These are phyloP conservation scores for Ophiostoma populinum DNA, from an alignment of 2,329 filamentous ascomycete species.

Conservation along the genomic window DNA sequence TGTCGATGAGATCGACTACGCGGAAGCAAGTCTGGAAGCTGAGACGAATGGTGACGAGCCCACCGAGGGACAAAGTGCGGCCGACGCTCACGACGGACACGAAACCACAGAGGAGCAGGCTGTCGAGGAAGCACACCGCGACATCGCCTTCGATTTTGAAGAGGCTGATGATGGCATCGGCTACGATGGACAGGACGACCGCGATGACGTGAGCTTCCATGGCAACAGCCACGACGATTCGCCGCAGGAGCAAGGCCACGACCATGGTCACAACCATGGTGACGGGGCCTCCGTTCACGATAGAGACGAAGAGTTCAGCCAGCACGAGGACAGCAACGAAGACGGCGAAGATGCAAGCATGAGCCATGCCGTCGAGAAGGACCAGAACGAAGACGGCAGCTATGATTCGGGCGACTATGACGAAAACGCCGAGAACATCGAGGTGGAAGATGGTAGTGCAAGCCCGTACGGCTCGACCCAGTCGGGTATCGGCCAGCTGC, in stretches of 20 bases:
- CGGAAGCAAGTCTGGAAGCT: slow-evolving; percentile 13
- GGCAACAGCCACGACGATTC: no score
- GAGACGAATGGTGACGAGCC: not conserved
- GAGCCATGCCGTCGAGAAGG: not conserved
- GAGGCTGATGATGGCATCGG: slow-evolving; percentile 3
- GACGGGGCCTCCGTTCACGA: not conserved
- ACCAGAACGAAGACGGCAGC: slow-evolving; percentile 1
- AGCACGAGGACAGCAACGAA: slow-evolving; percentile 3
- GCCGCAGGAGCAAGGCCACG: slow-evolving; percentile 5
- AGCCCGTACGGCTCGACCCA: slow-evolving; percentile 5
- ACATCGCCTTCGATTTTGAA: slow-evolving; percentile 8
- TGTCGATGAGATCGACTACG: slow-evolving; percentile 21
- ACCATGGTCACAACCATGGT: slow-evolving; percentile 5
- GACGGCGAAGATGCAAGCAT: slow-evolving; percentile 4
- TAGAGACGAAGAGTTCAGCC: not conserved
- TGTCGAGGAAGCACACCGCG: not conserved
- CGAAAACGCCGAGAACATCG: not conserved
- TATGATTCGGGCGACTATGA: slow-evolving; percentile 5
- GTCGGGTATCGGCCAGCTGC: slow-evolving; percentile 6
- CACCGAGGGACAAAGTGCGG: slow-evolving; percentile 6
- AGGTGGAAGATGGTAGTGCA: slow-evolving; percentile 12
- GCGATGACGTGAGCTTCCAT: not conserved
- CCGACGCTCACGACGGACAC: slow-evolving; percentile 4
- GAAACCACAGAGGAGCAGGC: not conserved
- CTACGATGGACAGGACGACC: not conserved